Evolutionary conservation across 768 basidiomycete species (phyloP).

Genomic region (Boletus coccyginus): DNA sequence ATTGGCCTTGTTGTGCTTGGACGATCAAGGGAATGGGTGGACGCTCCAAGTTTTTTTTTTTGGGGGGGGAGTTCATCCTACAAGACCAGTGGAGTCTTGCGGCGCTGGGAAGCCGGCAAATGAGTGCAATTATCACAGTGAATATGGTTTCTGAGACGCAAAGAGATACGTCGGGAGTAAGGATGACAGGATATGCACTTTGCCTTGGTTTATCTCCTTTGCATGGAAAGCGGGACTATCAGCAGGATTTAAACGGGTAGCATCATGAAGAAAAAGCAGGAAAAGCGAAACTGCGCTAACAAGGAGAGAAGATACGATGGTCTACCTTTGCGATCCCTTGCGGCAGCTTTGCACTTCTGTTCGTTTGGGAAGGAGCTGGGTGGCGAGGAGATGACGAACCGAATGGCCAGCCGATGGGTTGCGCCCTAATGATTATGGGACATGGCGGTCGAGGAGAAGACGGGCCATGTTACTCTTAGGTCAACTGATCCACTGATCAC

Average conservation of each 20-base stretch:
- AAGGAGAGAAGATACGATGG: slow-evolving; percentile 27
- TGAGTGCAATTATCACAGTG: slow-evolving; percentile 17
- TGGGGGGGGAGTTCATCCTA: slow-evolving; percentile 20
- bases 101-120: slow-evolving; percentile 23
- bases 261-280: slow-evolving; percentile 31
- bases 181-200: slow-evolving; percentile 50
- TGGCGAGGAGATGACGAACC: slow-evolving; percentile 45
- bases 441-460: not conserved
- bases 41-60: slow-evolving; percentile 30
- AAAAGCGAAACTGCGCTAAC: slow-evolving; percentile 36
- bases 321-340: slow-evolving; percentile 86
- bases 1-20: slow-evolving; percentile 53
- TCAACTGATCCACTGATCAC: slow-evolving; percentile 71
- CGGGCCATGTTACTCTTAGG: slow-evolving; percentile 79
- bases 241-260: slow-evolving; percentile 29
- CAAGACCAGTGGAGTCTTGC: slow-evolving; percentile 15
- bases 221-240: slow-evolving; percentile 36
- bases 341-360: slow-evolving; percentile 57
- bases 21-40: slow-evolving; percentile 60
- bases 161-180: slow-evolving; percentile 26
- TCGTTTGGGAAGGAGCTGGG: slow-evolving; percentile 48
- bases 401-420: slow-evolving; percentile 69
- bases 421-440: too few relatives aligned
- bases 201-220: slow-evolving; percentile 42
- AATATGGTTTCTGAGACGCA: slow-evolving; percentile 16